phyloP scores from a whole-genome alignment of 2,329 filamentous ascomycete genomes.

The Amylocarpus encephaloides region DNA sequence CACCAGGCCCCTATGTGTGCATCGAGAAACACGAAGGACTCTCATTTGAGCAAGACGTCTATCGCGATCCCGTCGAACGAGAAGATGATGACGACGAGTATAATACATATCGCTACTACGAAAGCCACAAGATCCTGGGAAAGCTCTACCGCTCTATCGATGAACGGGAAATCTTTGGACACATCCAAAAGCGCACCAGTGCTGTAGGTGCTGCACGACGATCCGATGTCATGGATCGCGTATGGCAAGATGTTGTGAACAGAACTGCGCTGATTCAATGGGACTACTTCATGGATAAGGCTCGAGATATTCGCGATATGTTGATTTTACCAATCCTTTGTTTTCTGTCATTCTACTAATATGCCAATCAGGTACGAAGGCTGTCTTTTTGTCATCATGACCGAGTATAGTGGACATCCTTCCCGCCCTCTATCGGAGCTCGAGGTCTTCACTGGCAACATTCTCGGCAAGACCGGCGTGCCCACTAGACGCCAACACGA shows the following conservation, averaged over 20 bases:
- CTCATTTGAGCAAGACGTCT: slow-evolving; percentile 9
- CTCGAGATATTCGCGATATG: slow-evolving; percentile 39
- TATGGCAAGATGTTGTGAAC: slow-evolving; percentile 37
- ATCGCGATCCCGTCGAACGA: slow-evolving; percentile 26
- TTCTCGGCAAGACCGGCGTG: slow-evolving; percentile 43
- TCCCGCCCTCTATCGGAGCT: slow-evolving; percentile 40
- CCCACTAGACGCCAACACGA: slow-evolving; percentile 37
- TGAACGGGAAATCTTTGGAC: slow-evolving; percentile 54
- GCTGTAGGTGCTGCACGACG: slow-evolving; percentile 6
- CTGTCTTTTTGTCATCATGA: slow-evolving; percentile 42
- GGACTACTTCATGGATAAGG: slow-evolving; percentile 34
- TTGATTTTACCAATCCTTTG: slow-evolving; percentile 28
- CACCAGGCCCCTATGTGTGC: slow-evolving; percentile 38
- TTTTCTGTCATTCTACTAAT: neutral
- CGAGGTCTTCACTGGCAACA: slow-evolving; percentile 52
- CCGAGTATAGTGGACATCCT: slow-evolving; percentile 37
- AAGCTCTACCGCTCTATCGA: slow-evolving; percentile 66
- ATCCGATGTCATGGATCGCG: slow-evolving; percentile 21
- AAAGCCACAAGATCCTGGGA: slow-evolving; percentile 62
- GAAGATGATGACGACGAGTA: slow-evolving; percentile 44
- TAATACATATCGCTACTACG: slow-evolving; percentile 53
- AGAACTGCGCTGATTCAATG: slow-evolving; percentile 33
- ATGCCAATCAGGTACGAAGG: slow-evolving; percentile 43
- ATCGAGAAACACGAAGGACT: slow-evolving; percentile 34
- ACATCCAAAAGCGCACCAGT: slow-evolving; percentile 23